Evolutionary conservation across 2,329 filamentous ascomycete species (phyloP).

Genomic region (Fusarium aywerte): DNA sequence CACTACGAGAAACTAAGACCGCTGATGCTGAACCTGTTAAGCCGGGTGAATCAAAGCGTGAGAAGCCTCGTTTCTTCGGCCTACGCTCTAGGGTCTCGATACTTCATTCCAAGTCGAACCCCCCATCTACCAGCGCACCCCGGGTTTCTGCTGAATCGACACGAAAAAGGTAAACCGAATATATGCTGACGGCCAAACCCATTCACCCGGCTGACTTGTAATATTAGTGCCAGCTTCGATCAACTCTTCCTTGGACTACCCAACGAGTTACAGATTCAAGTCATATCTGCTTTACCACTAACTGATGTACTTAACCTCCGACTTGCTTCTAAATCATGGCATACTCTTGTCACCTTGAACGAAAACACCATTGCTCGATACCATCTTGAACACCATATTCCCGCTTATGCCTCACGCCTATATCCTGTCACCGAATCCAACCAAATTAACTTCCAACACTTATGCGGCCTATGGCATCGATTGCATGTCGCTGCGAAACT

Average conservation of each 20-base stretch:
- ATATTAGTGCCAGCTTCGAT: constrained; percentile 56
- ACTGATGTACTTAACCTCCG: constrained; percentile 70
- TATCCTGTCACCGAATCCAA: constrained; percentile 64
- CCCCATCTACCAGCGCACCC: constrained; percentile 18
- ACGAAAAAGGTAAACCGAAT: constrained; percentile 50
- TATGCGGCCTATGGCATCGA: constrained; percentile 73
- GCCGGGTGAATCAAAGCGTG: constrained; percentile 52
- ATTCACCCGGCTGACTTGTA: constrained; percentile 3
- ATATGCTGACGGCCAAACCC: not conserved
- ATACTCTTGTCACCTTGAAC: constrained; percentile 68
- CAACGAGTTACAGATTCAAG: constrained; percentile 71
- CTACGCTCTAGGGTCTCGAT: constrained; percentile 55
- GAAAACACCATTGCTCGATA: constrained; percentile 70
- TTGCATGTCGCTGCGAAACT: constrained; percentile 72
- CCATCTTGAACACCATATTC: constrained; percentile 69
- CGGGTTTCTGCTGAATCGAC: constrained; percentile 45
- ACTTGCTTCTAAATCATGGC: constrained; percentile 67
- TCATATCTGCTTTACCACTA: constrained; percentile 69
- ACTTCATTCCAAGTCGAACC: constrained; percentile 50
- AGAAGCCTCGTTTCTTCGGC: constrained; percentile 57
- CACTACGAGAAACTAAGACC: constrained; percentile 56
- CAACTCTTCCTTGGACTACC: constrained; percentile 68
- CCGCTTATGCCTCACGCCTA: constrained; percentile 68
- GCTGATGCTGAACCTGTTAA: constrained; percentile 48
- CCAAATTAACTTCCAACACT: constrained; percentile 66